Evolutionary conservation across 257 asterid species (phyloP), one percentile per base, ranked within the genome.

Genomic region (Rhazya stricta): DNA sequence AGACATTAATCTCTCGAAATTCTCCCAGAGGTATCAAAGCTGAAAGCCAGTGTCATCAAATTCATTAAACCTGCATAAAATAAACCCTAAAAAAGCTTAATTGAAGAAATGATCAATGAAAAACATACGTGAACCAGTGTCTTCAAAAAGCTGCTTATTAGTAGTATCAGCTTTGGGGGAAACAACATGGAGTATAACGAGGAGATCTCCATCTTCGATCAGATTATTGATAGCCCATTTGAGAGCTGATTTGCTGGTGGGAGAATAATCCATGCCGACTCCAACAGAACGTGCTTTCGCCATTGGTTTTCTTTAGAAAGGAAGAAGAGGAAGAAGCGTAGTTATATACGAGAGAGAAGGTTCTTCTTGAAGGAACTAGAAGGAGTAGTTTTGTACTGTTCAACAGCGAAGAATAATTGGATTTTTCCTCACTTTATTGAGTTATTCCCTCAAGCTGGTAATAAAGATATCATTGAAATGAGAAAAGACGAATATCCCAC

Each of bases 1-100:
- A 82, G 11, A 90, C 89, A 43, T 81, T 86, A 4, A 81, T 85
- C 74, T 88, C 90, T 73, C 87, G 85, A 51, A 90, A 81, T 73
- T 91, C 97, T 34, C 78, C 86, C 80, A 88, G 71, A 67, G 97
- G 97, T 67, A 91, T 90, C 89, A 90, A 82, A 19, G 97, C 97
- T 90, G 88, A 77, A 75, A 78, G 1, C 32, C 29, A 58, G 9
- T 23, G 29, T 27, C 37, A 58, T 54, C 30, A 3, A 62, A 30
- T 65, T 6, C 18, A 53, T 4, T 30, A 46, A 4, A 68, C 60
- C 19, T 25, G 62, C 21, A 32, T 7, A 32, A 9, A 37, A 39
- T 4, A 63, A 27, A 37, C 41, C 25, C n/a, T 25, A 60, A 10
- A 30, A 13, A 27, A 50, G 8, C 42, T 61, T 0, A 27, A 51